A percentile compares a stretch with the other conserved stretches of the same genome.
Conservation (phyloP, 345 rosid genomes). For the Corymbia maculata region DNA sequence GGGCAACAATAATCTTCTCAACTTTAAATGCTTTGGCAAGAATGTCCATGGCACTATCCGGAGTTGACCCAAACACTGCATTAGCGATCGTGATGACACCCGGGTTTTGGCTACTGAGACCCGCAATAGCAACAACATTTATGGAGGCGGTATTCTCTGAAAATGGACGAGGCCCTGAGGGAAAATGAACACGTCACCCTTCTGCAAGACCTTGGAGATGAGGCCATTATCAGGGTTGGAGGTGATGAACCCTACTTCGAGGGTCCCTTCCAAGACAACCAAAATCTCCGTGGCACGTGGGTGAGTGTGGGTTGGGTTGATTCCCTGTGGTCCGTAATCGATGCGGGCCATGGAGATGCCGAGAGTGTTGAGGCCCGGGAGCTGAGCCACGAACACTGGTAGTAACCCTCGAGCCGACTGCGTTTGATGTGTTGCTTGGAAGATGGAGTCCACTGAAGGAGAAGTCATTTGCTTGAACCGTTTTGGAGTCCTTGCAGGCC, state of each 20-base stretch:
- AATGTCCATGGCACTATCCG: not conserved
- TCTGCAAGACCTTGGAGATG: not conserved
- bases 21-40: not conserved
- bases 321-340: not conserved
- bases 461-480: not conserved
- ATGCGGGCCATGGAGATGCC: not conserved
- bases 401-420: not conserved
- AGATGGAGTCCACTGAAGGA: not conserved
- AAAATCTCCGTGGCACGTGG: fast-evolving
- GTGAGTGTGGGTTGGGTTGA: not conserved
- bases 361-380: not conserved
- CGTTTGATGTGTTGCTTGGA: not conserved
- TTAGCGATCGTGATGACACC: fast-evolving
- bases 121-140: not conserved
- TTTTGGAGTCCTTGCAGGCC: not conserved
- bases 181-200: not conserved
- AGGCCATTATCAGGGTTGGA: not conserved
- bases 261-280: not conserved
- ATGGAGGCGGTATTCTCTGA: fast-evolving
- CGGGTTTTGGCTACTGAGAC: not conserved
- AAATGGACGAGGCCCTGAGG: not conserved
- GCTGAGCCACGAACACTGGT: not conserved
- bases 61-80: not conserved
- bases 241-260: not conserved
- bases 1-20: not conserved